Evolutionary conservation across 2,329 filamentous ascomycete genomes (phyloP).

Genomic region (Zalaria sp.): DNA sequence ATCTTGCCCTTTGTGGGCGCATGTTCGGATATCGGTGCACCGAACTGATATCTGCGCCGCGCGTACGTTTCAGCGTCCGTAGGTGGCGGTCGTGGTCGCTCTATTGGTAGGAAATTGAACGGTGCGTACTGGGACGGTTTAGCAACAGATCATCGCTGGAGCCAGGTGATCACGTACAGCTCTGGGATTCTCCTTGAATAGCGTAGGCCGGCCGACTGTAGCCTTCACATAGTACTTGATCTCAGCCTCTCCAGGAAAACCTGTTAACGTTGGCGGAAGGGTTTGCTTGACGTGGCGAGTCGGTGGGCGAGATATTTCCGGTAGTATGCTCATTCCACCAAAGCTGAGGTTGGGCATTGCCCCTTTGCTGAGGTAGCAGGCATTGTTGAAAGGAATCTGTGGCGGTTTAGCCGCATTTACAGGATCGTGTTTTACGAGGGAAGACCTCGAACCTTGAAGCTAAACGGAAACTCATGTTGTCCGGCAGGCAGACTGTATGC

Average conservation of each 20-base stretch:
- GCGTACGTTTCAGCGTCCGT: constrained; percentile 73
- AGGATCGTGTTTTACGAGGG: neutral
- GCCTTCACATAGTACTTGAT: constrained; percentile 91
- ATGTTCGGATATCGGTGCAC: constrained; percentile 10
- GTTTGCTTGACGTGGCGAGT: constrained; percentile 66
- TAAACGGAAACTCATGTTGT: constrained; percentile 62
- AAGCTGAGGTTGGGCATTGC: constrained; percentile 27
- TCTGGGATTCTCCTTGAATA: constrained; percentile 84
- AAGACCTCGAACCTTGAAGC: constrained; percentile 50
- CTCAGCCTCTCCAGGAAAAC: constrained; percentile 74
- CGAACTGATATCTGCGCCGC: constrained; percentile 52
- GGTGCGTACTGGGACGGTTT: constrained; percentile 25
- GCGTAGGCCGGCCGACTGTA: constrained; percentile 76
- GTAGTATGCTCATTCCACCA: constrained; percentile 22
- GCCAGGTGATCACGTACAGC: constrained; percentile 9
- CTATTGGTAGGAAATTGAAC: constrained; percentile 85
- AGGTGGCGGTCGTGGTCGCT: constrained; percentile 59
- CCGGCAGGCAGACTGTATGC: constrained; percentile 52
- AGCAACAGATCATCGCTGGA: neutral
- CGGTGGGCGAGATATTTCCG: constrained; percentile 29
- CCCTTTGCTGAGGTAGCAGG: constrained; percentile 37
- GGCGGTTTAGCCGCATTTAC: neutral
- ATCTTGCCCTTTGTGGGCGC: constrained; percentile 32
- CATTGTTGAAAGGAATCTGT: constrained; percentile 53
- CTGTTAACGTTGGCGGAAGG: constrained; percentile 76